phyloP scores from a whole-genome alignment of 2,329 filamentous ascomycete genomes.

The Verticillium albo-atrum region DNA sequence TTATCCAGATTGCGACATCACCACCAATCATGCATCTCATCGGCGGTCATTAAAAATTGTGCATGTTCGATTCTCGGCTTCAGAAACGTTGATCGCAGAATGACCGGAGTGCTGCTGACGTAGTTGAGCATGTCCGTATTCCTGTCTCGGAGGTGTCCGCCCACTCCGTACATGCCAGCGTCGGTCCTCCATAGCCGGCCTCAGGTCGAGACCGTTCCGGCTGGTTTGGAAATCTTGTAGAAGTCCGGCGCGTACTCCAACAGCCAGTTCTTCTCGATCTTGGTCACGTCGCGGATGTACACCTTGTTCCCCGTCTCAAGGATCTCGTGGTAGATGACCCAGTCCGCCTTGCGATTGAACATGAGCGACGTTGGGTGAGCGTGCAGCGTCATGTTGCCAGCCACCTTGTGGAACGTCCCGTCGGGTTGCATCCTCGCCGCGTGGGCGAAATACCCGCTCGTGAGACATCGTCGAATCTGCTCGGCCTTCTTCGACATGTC shows the following conservation, averaged over 20 bases:
- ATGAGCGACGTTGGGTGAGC: conserved; percentile 90
- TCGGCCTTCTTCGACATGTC: conserved; percentile 47
- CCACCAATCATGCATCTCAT: neutral
- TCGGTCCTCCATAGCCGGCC: neutral
- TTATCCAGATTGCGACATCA: neutral
- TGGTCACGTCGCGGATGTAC: conserved; percentile 88
- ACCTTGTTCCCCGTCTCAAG: conserved; percentile 85
- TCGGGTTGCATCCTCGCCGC: conserved; percentile 92
- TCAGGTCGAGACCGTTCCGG: neutral
- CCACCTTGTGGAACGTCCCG: conserved; percentile 83
- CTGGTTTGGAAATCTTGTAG: conserved; percentile 53
- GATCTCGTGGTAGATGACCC: conserved; percentile 93
- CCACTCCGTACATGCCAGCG: neutral
- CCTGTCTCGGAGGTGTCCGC: neutral
- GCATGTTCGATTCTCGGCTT: neutral
- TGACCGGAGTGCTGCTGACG: neutral
- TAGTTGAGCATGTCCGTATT: neutral
- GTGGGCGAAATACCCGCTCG: conserved; percentile 88
- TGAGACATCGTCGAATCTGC: conserved; percentile 77
- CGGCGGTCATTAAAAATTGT: neutral
- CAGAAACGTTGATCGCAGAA: neutral
- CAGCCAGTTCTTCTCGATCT: conserved; percentile 90
- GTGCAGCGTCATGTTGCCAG: conserved; percentile 71
- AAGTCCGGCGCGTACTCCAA: conserved; percentile 83
- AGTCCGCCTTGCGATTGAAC: conserved; percentile 95